These are phyloP conservation scores for Elsinoe fawcettii DNA, from an alignment of 2,329 filamentous ascomycete species.

Conservation along the genomic window DNA sequence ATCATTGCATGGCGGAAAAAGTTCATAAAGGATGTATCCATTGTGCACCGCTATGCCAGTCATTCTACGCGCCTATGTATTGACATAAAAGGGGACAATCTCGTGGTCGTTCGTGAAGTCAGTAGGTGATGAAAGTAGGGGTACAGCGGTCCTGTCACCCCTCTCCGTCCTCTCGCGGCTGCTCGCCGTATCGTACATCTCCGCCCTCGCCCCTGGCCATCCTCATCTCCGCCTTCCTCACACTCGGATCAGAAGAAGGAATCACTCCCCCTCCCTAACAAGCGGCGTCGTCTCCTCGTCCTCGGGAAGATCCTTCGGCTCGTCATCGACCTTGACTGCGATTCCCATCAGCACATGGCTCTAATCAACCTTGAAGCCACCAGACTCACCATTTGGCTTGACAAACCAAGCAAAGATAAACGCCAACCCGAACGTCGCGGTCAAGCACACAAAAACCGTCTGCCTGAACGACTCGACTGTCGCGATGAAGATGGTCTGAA, in stretches of 20 bases:
- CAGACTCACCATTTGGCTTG: constrained; percentile 60
- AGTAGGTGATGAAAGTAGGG: neutral
- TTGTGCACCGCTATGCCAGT: constrained; percentile 9
- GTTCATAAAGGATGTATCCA: neutral
- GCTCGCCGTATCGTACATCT: neutral
- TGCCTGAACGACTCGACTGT: constrained; percentile 75
- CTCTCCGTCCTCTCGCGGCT: neutral
- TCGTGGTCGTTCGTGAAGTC: neutral
- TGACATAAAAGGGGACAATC: neutral
- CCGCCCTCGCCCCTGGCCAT: neutral
- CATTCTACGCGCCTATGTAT: neutral
- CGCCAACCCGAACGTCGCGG: constrained; percentile 57
- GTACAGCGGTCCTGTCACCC: neutral
- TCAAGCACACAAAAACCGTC: constrained; percentile 71
- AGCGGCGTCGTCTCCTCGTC: neutral
- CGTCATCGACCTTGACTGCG: constrained; percentile 11
- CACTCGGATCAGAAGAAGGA: neutral
- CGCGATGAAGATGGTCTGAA: constrained; percentile 76
- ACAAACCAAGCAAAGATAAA: constrained; percentile 64
- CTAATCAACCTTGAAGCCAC: neutral
- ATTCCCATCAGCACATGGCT: neutral
- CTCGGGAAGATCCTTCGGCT: neutral
- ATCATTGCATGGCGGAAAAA: neutral
- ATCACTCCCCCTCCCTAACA: neutral
- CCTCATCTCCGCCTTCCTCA: neutral